phyloP scores from a whole-genome alignment of 2,329 filamentous ascomycete genomes.

The Paecilomyces variotii region DNA sequence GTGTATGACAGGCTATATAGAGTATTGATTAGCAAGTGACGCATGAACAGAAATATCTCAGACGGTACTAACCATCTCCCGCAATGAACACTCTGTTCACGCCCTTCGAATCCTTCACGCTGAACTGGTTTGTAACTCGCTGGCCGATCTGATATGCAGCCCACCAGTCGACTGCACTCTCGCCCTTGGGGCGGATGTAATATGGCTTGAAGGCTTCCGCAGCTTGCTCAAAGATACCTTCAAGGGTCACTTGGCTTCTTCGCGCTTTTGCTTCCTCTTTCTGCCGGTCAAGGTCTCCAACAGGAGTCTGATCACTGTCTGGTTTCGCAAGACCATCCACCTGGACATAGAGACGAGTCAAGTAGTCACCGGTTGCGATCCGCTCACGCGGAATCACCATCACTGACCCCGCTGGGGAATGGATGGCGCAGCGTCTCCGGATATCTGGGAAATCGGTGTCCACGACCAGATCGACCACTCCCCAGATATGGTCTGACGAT shows the following conservation, averaged over 20 bases:
- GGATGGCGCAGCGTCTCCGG: constrained; percentile 70
- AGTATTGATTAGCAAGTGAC: background rate
- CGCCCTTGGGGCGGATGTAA: constrained; percentile 49
- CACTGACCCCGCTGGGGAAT: constrained; percentile 65
- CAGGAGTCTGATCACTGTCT: constrained; percentile 11
- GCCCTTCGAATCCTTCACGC: constrained; percentile 57
- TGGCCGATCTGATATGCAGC: constrained; percentile 71
- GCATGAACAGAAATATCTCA: background rate
- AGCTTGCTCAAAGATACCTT: constrained; percentile 57
- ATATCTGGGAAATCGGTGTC: constrained; percentile 71
- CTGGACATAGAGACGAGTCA: constrained; percentile 58
- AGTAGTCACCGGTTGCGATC: constrained; percentile 53
- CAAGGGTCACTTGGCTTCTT: constrained; percentile 54
- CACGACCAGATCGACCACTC: constrained; percentile 66
- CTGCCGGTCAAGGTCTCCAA: background rate
- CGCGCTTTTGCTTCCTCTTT: constrained; percentile 55
- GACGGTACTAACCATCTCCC: constrained; percentile 47
- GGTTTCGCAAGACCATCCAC: constrained; percentile 25
- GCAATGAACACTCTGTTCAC: constrained; percentile 65
- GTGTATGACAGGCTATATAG: constrained; percentile 61
- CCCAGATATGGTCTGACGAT: constrained; percentile 64
- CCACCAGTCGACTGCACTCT: constrained; percentile 62
- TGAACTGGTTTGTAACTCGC: constrained; percentile 42
- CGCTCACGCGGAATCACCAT: constrained; percentile 70
- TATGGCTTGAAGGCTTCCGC: constrained; percentile 61